Evolutionary conservation across 495 filamentous ascomycete species (phyloP), one percentile per base, ranked within the genome.

Genomic region (Penicillium robsamsonii): DNA sequence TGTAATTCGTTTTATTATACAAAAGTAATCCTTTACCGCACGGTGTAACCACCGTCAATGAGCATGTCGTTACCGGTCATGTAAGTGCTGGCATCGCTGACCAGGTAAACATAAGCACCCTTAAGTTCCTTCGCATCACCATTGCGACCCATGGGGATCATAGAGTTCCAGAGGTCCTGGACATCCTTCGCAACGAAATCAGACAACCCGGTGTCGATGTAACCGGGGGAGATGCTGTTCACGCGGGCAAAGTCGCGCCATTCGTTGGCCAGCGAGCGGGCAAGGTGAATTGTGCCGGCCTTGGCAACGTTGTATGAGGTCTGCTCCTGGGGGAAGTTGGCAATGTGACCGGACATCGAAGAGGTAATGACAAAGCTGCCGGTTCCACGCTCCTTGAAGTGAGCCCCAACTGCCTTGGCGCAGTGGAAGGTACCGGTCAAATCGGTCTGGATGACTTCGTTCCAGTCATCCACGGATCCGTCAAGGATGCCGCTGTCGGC

Each of bases 221-320:
- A 91, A 13, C 87, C 87, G 2, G 87, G 87, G 0, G 84, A 88
- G 66, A 91, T 85, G 71, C 74, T 79, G 75, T 91, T 91, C 53
- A 87, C 86, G 25, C 87, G 78, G 2, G 87, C 87, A 68, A 92
- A 92, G 65, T 86, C 86, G 50, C 87, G 75, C 87, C 87, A 91
- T 68, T 90, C 87, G 68, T 87, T 87, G 45, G 87, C 87, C 52
- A 91, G 70, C 46, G 82, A 87, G 5, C 70, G 64, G 10, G 79
- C 79, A 68, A 84, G 67, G 61, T 82, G 79, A 55, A 82, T 76
- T 35, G 64, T 78, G 22, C 73, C 77, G 4, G 88, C 87, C 76
- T 91, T 91, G 60, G 87, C 86, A 29, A 87, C 85, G 65, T 91
- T 91, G 78, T 91, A 91, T n/a, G 79, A 82, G 12, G 86, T 89